Evolutionary conservation across 1,284 basidiomycete genomes (phyloP), one percentile per base, ranked within the genome.

Genomic region (Veloporphyrellus conicus): DNA sequence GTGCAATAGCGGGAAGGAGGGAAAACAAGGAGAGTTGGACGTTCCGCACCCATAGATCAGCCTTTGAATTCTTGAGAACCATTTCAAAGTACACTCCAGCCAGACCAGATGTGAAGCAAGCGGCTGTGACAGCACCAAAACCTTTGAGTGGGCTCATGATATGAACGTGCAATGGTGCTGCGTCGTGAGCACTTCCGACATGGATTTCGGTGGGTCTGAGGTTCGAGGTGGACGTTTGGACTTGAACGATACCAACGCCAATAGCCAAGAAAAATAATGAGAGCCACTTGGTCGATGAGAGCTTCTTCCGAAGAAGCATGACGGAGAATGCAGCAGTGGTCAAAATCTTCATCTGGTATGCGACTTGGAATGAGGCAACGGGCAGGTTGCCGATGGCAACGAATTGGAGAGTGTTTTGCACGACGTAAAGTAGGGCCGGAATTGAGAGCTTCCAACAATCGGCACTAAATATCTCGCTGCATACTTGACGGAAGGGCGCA

Each of bases 381-480:
- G 91, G 89, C 46, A 96, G 78, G 70, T 96, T 93, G 45, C 82
- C 81, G 29, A 92, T 88, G 22, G 94, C 94, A 48, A 95, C 88
- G 68, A 93, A 97, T 68, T 96, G 94, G 19, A 97, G 80, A 57
- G 91, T 90, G 71, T 97, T 96, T 69, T 97, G 93, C 43, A 95
- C 78, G 56, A 95, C 92, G 59, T 98, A 99, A 57, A 98, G 87
- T 49, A 97, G 79, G 10, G 95, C 95, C 10, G 95, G 95, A 54
- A 98, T 93, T 22, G 91, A 92, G 16, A 98, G 81, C 68, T 96
- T 97, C 91, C 93, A 96, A 70, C 90, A 93, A 69, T 97, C 94
- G 3, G 77, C 71, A 52, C 88, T 92, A 66, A 90, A 84, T 36
- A 77, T 62, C 52, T 76, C 76, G 57, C 67, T 63, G 54, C 78